Percentiles rank a stretch among this genome's conserved stretches.
These are phyloP conservation scores for Pichia cabralensis DNA, from an alignment of 805 yeast genomes.

Conservation along the genomic window DNA sequence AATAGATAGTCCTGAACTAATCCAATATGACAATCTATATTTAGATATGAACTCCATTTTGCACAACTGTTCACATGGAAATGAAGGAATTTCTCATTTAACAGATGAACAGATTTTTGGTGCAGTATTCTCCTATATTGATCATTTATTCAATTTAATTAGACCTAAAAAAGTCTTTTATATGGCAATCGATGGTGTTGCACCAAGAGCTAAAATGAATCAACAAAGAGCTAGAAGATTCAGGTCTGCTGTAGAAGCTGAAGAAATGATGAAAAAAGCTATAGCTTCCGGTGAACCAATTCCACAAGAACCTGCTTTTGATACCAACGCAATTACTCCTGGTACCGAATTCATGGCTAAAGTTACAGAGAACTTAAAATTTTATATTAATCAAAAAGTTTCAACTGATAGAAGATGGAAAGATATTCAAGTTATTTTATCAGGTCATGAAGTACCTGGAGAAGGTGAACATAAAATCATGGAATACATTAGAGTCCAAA, in stretches of 20 bases:
- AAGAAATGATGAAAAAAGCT: slow-evolving; percentile 66
- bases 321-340: slow-evolving; percentile 88
- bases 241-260: slow-evolving; percentile 89
- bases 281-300: slow-evolving; percentile 59
- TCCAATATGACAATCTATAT: slow-evolving; percentile 91
- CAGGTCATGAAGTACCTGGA: slow-evolving; percentile 96
- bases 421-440: slow-evolving; percentile 59
- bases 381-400: slow-evolving; percentile 80
- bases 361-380: slow-evolving; percentile 69
- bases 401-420: slow-evolving; percentile 85
- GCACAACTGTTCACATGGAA: slow-evolving; percentile 87
- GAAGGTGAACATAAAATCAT: slow-evolving; percentile 98
- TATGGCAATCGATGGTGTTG: slow-evolving; percentile 98
- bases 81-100: slow-evolving; percentile 50
- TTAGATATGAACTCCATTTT: slow-evolving; percentile 96
- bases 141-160: slow-evolving; percentile 80
- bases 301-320: slow-evolving; percentile 81
- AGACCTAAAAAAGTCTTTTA: slow-evolving; percentile 79
- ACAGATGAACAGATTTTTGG: slow-evolving; percentile 88
- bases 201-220: slow-evolving; percentile 97
- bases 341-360: slow-evolving; percentile 96
- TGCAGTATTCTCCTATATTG: slow-evolving; percentile 89
- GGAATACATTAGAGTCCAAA: slow-evolving; percentile 77
- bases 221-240: slow-evolving; percentile 96
- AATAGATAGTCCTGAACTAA: slow-evolving; percentile 71